These are phyloP conservation scores for Zygosaccharomyces pseudobailii DNA, from an alignment of 1,139 yeast genomes.

Conservation along the genomic window DNA sequence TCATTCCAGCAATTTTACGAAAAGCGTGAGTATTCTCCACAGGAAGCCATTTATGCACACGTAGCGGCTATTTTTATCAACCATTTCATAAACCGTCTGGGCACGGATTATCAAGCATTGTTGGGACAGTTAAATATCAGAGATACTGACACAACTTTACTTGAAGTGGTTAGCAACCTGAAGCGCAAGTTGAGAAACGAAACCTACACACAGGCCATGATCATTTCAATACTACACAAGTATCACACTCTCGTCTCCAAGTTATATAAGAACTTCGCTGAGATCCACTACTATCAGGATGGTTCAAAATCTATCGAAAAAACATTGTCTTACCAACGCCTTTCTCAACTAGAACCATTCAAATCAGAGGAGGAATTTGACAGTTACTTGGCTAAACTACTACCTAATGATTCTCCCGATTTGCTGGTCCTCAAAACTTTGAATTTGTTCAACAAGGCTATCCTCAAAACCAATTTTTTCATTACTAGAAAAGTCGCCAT, in stretches of 20 bases:
- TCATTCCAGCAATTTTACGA: slow-evolving; percentile 73
- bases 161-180: slow-evolving; percentile 74
- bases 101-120: slow-evolving; percentile 72
- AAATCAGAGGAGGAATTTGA: slow-evolving; percentile 73
- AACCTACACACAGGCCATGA: slow-evolving; percentile 84
- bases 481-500: slow-evolving; percentile 92
- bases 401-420: slow-evolving; percentile 74
- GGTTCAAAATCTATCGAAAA: slow-evolving; percentile 51
- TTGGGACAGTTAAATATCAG: slow-evolving; percentile 25
- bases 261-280: slow-evolving; percentile 88
- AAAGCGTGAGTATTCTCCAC: slow-evolving; percentile 76
- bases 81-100: slow-evolving; percentile 90
- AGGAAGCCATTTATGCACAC: slow-evolving; percentile 92
- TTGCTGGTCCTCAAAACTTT: slow-evolving; percentile 77
- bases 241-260: slow-evolving; percentile 73
- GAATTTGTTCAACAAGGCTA: slow-evolving; percentile 76
- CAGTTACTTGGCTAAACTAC: slow-evolving; percentile 58
- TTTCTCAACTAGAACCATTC: slow-evolving; percentile 71
- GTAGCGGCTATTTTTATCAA: slow-evolving; percentile 89
- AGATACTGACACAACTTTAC: slow-evolving; percentile 39
- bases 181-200: slow-evolving; percentile 90
- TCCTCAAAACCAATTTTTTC: slow-evolving; percentile 90
- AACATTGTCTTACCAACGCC: slow-evolving; percentile 85
- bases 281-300: slow-evolving; percentile 74
- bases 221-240: slow-evolving; percentile 68